Base-by-base conservation (phyloP, 106 monocot species). In the Platanthera zijinensis region DNA sequence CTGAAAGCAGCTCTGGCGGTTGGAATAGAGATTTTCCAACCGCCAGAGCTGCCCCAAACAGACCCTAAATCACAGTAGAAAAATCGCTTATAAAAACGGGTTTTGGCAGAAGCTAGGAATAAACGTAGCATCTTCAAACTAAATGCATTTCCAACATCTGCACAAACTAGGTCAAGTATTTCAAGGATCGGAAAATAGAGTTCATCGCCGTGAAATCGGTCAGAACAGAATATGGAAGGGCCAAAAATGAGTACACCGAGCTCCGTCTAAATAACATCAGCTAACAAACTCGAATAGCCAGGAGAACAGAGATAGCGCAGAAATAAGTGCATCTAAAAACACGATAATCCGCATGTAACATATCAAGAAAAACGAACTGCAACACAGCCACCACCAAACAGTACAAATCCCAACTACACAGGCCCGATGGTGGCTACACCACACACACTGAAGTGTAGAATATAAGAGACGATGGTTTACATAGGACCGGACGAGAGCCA, bases 401-500 rank as follows among this genome's bases (percentile, higher is more conserved):
- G 70, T 48, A 18, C 48, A 70, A 46, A 47, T 15, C 45, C 47
- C 46, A n/a, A 48, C 45, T 2, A 70, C 15, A 17, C 48, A 48
- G 17, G 48, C 6, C 46, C 46, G 13, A 70, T 17, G 47, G 8
- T 47, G 7, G n/a, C 7, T 47, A 45, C 47, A 66, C 28, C 48
- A 70, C 48, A 6, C 19, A 48, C 17, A 48, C 5, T 18, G 48
- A 48, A 17, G n/a, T 48, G 70, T 13, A 12, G 32, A 46, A 48
- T 1, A 70, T 5, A 70, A 46, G 48, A 70, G 48, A 48, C 6
- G 25, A n/a, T 46, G 10, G 17, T 48, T 70, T 70, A 70, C 70
- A 70, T 70, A 70, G 4, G 70, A 70, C 48, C 70, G 70, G 47
- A 70, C 10, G 48, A 70, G 70, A 7, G 70, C 47, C 70, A 70